Base-by-base conservation (phyloP, 2,329 filamentous ascomycete species). In the Cephalotrichum gorgonifer region DNA sequence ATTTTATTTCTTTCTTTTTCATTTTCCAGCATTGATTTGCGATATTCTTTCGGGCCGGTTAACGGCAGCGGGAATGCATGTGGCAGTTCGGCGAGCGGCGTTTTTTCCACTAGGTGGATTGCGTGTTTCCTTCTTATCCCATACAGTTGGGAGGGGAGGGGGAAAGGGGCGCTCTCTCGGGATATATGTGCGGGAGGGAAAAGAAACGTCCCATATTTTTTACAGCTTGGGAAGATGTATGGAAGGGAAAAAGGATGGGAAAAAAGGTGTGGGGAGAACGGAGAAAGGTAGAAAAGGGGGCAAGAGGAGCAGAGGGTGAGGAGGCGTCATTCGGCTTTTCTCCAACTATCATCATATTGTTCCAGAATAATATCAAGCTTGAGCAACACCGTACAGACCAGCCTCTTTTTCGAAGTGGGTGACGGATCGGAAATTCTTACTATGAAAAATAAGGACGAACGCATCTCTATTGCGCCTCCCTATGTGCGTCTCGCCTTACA, bases 21-120 rank as follows among this genome's bases (percentile, higher is more conserved):
- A 15, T 12, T 15, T 11, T 20, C 31, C 17, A 14, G 28, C 23
- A 38, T 35, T 38, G 44, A 46, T 46, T 46, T 20, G 28, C 30
- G 33, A 8, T 12, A n/a, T n/a, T n/a, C n/a, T 17, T 20, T 27
- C 22, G 17, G 41, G 41, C 27, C 47, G 47, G 47, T 42, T 49
- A 30, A 23, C 47, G 17, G 33, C 47, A 49, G 47, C 47, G 41
- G 47, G 35, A 43, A 44, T n/a, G 41, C 25, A 9, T 26, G 38
- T 27, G 39, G 47, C 39, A 41, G 22, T 33, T 31, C 47, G 47
- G 47, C 47, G 47, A 49, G 30, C 47, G 47, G 47, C 47, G 47
- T 47, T 38, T 39, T 49, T 42, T n/a, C 41, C 9, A 20, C 22
- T 9, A 23, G 17, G 23, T n/a, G 17, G 31, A 30, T 38, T 26